phyloP scores from a whole-genome alignment of 2,329 filamentous ascomycete genomes.

The Neocatenulostroma microsporum region DNA sequence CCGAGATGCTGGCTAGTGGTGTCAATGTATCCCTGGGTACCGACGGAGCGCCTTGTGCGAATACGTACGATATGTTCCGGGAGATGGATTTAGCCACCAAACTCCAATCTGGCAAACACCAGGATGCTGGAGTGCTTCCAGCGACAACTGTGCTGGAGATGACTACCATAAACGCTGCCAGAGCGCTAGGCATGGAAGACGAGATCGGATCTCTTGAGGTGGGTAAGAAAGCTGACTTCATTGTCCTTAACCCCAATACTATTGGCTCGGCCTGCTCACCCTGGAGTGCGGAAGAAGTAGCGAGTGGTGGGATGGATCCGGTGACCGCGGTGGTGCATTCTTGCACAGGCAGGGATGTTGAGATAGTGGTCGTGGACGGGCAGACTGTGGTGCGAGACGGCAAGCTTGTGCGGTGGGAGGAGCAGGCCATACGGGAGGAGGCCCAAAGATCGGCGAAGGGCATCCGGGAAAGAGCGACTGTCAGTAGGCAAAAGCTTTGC shows the following conservation, averaged over 20 bases:
- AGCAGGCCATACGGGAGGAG: conserved; percentile 33
- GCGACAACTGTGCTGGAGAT: conserved; percentile 44
- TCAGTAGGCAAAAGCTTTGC: too few species aligned
- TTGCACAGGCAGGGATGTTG: conserved; percentile 38
- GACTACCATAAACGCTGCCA: conserved; percentile 46
- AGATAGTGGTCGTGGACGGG: conserved; percentile 39
- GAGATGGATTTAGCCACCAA: conserved; percentile 48
- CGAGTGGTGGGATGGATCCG: conserved; percentile 23
- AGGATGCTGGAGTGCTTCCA: conserved; percentile 36
- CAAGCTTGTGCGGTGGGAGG: conserved; percentile 34
- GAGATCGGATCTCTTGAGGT: conserved; percentile 35
- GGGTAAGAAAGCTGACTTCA: conserved; percentile 41
- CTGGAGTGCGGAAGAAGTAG: too few species aligned
- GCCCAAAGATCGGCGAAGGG: conserved; percentile 29
- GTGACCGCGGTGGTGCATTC: conserved; percentile 39
- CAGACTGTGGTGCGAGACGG: conserved; percentile 32
- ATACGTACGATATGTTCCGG: conserved; percentile 46
- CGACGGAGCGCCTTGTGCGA: conserved; percentile 48
- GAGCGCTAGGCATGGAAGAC: conserved; percentile 36
- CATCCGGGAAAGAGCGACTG: too few species aligned
- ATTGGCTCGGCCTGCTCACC: too few species aligned
- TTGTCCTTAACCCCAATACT: conserved; percentile 30
- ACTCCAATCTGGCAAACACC: conserved; percentile 39
- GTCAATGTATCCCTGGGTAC: conserved; percentile 46
- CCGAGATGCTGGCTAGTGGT: conserved; percentile 35